Evolutionary conservation across 768 basidiomycete genomes (phyloP), one percentile per base, ranked within the genome.

Genomic region (Obba rivulosa): DNA sequence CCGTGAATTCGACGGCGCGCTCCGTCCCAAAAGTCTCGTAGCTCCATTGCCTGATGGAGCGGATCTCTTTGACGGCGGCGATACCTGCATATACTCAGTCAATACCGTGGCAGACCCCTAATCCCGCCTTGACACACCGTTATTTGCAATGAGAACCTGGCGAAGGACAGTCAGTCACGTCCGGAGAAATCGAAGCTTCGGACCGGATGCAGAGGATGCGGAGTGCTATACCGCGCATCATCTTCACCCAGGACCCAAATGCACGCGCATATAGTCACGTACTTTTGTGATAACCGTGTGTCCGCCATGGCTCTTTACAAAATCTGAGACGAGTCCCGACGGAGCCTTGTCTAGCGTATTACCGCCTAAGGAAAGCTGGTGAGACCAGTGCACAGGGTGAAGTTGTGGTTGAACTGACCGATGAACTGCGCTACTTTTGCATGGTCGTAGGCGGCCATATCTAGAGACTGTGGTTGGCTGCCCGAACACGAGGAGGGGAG

Each of bases 271-370:
- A n/a, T 22, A 43, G 41, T 22, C 24, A 44, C 54, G 53, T 58
- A 94, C 96, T 75, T 98, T 98, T 50, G 92, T 96, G 70, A 99
- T 97, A 52, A 98, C 94, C 17, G 96, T 95, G 69, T 99, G 96
- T 49, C 96, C 96, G 9, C 94, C 93, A 65, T 94, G 75, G 42
- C 73, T 70, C 63, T 87, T 85, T 31, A 98, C 94, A 68, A 95
- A 99, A 71, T 97, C 93, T 54, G 82, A 76, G 36, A 99, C 83
- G 52, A 76, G 78, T 46, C 89, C 80, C 22, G 84, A 74, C 22
- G 85, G 72, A 24, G 94, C 94, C 52, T 79, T 85, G 51, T 93
- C 90, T 53, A 99, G 64, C 24, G 89, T 82, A 71, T 97, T 97
- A 53, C 92, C 94, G 61, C 96, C 96, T 97, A 62, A 28, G 54